Evolutionary conservation across 306 rosid genomes (phyloP), one percentile per base, ranked within the genome.

Genomic region (Sesbania bispinosa): DNA sequence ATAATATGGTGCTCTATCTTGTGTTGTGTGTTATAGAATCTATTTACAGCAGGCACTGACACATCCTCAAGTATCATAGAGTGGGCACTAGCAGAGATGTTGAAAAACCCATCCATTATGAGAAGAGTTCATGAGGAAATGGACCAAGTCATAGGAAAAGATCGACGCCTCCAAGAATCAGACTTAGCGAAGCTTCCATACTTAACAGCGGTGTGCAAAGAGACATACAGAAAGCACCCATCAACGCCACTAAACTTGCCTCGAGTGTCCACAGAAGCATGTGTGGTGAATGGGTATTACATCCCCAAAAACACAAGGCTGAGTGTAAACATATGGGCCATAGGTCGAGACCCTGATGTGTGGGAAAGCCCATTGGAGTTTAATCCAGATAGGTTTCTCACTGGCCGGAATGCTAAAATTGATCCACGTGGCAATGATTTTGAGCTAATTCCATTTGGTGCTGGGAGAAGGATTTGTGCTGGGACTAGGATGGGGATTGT

Each of bases 261-360:
- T 38, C 6, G 79, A 13, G 55, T 85, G 15, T 77, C 88, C 0
- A 0, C 45, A 0, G 4, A 64, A 30, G 73, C 84, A 19, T 81
- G 88, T n/a, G 42, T 75, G 19, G 88, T 85, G 24, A 57, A 85
- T 48, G 86, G 86, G 26, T 80, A 55, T 10, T 81, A 81, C 75
- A 79, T 85, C 7, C 88, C 86, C 0, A 58, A 71, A 77, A 75
- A 76, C 76, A 76, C 86, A 0, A 72, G 86, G 65, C 60, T 81
- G 0, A 85, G 50, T 18, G 86, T 85, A 27, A 85, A 85, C 75
- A 71, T 85, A 2, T 85, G 88, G 88, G 88, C 80, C 8, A 85
- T 85, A 7, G 88, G 88, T 3, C 47, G 88, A 10, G 88, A 85
- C 77, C 82, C 84, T 0, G n/a, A 75, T 1, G 86, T 81, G 35